Conservation (phyloP, 1,139 yeast genomes). For the Diutina pseudorugosa region DNA sequence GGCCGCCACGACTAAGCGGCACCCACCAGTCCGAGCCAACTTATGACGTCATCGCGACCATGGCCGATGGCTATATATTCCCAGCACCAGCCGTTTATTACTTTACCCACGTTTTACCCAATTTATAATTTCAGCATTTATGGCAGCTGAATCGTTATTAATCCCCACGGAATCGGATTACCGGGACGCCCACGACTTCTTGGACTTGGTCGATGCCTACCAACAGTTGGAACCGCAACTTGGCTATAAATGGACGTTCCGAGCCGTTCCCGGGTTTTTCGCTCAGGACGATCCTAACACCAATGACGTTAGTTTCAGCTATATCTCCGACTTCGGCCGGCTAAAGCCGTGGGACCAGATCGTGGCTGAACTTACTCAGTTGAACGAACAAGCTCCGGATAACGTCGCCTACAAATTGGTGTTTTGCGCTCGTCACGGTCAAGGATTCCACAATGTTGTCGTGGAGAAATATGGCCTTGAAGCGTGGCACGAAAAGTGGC, state of each 20-base stretch:
- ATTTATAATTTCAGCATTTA: too few relatives aligned
- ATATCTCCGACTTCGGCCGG: constrained; percentile 9
- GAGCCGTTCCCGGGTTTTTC: constrained; percentile 9
- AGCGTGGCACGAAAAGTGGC: constrained; percentile 22
- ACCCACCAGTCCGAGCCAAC: too few relatives aligned
- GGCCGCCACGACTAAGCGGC: too few relatives aligned
- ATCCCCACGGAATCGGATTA: constrained; percentile 21
- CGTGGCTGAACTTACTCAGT: constrained; percentile 5
- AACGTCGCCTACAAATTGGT: constrained; percentile 8
- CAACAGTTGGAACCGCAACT: background rate
- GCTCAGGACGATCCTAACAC: constrained; percentile 8
- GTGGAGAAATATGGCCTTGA: constrained; percentile 10
- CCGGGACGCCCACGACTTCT: constrained; percentile 24
- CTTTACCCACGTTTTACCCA: too few relatives aligned
- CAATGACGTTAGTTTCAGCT: constrained; percentile 8
- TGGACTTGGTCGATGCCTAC: constrained; percentile 15
- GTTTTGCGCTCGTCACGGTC: constrained; percentile 27
- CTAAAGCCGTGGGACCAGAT: constrained; percentile 9
- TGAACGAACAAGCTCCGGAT: constrained; percentile 7
- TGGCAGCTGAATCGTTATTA: constrained; percentile 14
- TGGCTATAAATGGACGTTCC: constrained; percentile 9
- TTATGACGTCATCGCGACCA: background rate
- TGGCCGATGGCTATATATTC: too few relatives aligned
- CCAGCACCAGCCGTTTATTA: too few relatives aligned
- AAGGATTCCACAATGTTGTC: constrained; percentile 28